Percentiles rank a stretch among this genome's conserved stretches.
Evolutionary conservation across 129 eudicot species (phyloP).

Genomic region (Solidago caesia): DNA sequence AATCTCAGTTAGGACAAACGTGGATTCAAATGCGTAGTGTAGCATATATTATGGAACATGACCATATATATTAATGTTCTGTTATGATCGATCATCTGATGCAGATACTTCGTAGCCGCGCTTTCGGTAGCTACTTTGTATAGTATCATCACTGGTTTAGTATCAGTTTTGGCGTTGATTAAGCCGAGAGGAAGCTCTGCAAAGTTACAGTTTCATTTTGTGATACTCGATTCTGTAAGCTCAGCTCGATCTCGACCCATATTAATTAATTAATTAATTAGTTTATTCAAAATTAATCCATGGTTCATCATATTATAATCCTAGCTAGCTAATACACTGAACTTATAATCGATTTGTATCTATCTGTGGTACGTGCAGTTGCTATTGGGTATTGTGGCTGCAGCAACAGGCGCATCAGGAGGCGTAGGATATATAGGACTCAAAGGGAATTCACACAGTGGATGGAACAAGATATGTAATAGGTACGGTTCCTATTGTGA

Average conservation of each 20-base stretch:
- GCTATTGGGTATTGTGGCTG: conserved; percentile 60
- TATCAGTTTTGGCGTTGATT: conserved; percentile 35
- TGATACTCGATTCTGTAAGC: conserved; percentile 66
- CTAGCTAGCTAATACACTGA: neutral
- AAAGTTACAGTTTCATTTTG: conserved; percentile 41
- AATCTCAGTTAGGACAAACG: too few species aligned
- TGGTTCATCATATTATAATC: neutral
- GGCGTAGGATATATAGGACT: conserved; percentile 67
- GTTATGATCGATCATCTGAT: neutral
- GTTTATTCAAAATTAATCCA: neutral
- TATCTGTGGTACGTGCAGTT: conserved; percentile 43
- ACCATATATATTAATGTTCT: neutral
- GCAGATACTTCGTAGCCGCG: conserved; percentile 74
- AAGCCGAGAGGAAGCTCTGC: conserved; percentile 42
- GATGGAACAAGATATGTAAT: conserved; percentile 59
- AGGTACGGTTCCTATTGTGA: conserved; percentile 47
- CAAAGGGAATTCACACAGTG: conserved; percentile 64
- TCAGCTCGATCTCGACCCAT: neutral
- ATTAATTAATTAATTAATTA: neutral
- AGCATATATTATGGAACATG: neutral
- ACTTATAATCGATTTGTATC: neutral
- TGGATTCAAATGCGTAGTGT: too few species aligned
- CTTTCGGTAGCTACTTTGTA: conserved; percentile 55
- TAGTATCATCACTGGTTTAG: conserved; percentile 47
- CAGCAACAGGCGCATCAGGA: conserved; percentile 74